Evolutionary conservation across 1,284 basidiomycete species (phyloP).

Genomic region (Puccinia triticina): DNA sequence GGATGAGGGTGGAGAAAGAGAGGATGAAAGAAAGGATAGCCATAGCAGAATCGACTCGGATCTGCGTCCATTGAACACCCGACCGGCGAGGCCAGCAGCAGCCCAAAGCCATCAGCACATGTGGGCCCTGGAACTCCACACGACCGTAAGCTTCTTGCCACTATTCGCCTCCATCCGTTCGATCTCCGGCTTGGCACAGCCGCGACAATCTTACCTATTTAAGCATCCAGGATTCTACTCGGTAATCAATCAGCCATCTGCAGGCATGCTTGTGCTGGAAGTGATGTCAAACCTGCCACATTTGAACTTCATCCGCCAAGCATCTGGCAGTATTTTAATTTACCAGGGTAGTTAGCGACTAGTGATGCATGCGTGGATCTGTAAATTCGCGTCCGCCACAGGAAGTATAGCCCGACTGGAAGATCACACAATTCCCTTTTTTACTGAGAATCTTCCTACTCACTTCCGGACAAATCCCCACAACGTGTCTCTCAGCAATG

Average conservation of each 20-base stretch:
- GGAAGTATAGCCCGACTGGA: background rate
- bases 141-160: background rate
- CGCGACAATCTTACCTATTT: background rate
- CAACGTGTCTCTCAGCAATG: too few species aligned
- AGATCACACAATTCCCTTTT: background rate
- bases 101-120: background rate
- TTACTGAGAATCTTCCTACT: background rate
- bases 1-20: background rate
- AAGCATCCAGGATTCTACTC: background rate
- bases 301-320: background rate
- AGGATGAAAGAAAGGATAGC: conserved; percentile 24
- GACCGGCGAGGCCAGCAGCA: background rate
- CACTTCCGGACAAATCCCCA: background rate
- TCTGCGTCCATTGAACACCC: conserved; percentile 18
- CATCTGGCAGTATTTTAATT: background rate
- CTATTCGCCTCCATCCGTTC: background rate
- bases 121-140: background rate
- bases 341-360: background rate
- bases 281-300: background rate
- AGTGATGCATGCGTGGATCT: conserved; percentile 1
- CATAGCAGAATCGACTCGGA: conserved; percentile 5
- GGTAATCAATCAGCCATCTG: background rate
- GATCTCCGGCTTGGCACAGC: conserved; percentile 14
- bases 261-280: background rate
- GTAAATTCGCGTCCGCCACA: conserved; percentile 1